Base-by-base conservation (phyloP, 2,329 filamentous ascomycete species). In the Aspergillus versicolor region DNA sequence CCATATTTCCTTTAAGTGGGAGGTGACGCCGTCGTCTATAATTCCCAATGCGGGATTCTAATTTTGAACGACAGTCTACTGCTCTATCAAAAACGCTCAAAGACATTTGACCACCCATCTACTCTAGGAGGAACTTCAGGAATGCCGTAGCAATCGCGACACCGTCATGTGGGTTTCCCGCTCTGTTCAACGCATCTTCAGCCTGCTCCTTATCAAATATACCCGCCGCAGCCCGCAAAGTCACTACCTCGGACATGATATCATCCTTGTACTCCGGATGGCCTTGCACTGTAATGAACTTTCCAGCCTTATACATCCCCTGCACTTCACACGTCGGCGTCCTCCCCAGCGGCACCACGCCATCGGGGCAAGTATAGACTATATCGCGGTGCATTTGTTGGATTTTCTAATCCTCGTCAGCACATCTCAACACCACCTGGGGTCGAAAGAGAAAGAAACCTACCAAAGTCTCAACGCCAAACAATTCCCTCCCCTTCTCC, bases 361-460 rank as follows among this genome's bases (percentile, higher is more conserved):
- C 84, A 5, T 79, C 67, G 0, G 91, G 90, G 54, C 85, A 84
- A 21, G 80, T 74, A 64, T 81, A 82, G 5, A 93, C 88, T 38
- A 88, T 83, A 70, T 97, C 91, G 62, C 86, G 84, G 74, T 96
- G 91, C 89, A 95, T 93, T 73, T 96, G 90, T 71, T 92, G 88
- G 60, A 95, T 67, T 49, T 67, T 67, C 71, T 75, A 58, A 58
- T 27, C 6, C 27, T 2, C 8, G 24, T 47, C 37, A 41, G 55
- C 19, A 55, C 45, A 37, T 43, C 17, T 41, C 22, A 9, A 30
- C 9, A 30, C 45, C 49, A 22, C 32, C 9, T 11, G 27, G 27
- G 3, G 27, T 11, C 9, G 3, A 30, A 24, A 24, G 11, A 22
- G 43, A 11, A 9, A 7, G 7, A 15, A 21, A 72, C 81, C 52